Percentiles rank a stretch among this genome's conserved stretches.
phyloP scores from a whole-genome alignment of 768 basidiomycete genomes.

The Omphalotus guepiniiformis region DNA sequence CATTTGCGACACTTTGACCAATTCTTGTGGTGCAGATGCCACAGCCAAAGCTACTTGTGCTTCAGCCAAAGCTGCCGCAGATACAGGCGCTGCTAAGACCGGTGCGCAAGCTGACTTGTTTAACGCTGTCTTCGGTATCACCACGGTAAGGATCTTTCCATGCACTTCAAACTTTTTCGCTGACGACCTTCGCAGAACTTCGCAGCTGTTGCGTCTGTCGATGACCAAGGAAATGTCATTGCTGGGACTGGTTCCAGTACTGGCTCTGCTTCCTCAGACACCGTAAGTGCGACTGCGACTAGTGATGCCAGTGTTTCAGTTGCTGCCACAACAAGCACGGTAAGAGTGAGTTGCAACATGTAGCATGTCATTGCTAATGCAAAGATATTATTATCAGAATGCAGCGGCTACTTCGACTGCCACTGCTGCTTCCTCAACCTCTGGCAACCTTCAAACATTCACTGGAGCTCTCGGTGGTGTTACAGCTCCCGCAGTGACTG shows the following conservation, averaged over 20 bases:
- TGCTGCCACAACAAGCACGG: too few relatives aligned
- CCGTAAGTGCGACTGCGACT: too few relatives aligned
- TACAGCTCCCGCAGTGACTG: slow-evolving; percentile 1
- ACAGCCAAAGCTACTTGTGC: slow-evolving; percentile 50
- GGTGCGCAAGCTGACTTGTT: slow-evolving; percentile 57
- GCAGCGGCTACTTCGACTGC: not conserved
- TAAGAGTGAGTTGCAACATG: too few relatives aligned
- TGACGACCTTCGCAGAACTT: too few relatives aligned
- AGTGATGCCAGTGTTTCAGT: too few relatives aligned
- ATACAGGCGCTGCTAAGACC: slow-evolving; percentile 33
- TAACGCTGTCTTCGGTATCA: slow-evolving; percentile 38
- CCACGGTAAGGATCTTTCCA: too few relatives aligned
- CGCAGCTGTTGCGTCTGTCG: slow-evolving; percentile 20
- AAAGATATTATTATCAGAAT: too few relatives aligned
- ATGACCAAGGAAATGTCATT: slow-evolving; percentile 16
- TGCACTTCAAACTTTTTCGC: too few relatives aligned
- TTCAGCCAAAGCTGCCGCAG: slow-evolving; percentile 35
- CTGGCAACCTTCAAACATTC: slow-evolving; percentile 4
- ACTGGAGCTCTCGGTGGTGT: not conserved
- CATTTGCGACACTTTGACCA: slow-evolving; percentile 50
- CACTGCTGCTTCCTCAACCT: not conserved
- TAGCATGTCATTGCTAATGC: too few relatives aligned
- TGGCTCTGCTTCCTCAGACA: too few relatives aligned
- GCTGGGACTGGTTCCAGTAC: too few relatives aligned
- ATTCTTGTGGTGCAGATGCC: slow-evolving; percentile 49